Conservation (phyloP, 2,329 filamentous ascomycete genomes). For the Aureobasidium sp. region DNA sequence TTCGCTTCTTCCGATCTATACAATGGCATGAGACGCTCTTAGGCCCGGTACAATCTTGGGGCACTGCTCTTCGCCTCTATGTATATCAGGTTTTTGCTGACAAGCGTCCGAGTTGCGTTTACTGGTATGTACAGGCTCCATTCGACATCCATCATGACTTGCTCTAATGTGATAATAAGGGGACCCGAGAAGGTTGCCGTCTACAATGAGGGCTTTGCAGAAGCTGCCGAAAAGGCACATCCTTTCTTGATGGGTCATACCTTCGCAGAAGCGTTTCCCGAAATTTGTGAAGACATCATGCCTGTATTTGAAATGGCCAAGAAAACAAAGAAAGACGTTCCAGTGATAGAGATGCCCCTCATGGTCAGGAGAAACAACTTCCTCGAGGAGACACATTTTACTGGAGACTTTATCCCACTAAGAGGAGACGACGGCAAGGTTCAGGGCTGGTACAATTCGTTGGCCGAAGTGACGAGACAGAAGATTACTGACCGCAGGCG, state of each 20-base stretch:
- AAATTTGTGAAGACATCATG: slow-evolving; percentile 12
- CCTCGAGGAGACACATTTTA: slow-evolving; percentile 15
- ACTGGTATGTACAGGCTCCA: not conserved
- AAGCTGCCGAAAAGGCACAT: slow-evolving; percentile 4
- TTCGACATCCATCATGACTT: no score
- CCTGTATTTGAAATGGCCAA: slow-evolving; percentile 15
- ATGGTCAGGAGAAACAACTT: slow-evolving; percentile 14
- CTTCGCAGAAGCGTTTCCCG: slow-evolving; percentile 11
- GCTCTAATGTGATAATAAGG: not conserved
- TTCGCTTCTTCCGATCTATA: slow-evolving; percentile 32
- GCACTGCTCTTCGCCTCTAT: slow-evolving; percentile 39
- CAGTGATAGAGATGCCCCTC: slow-evolving; percentile 14
- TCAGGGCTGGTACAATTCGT: slow-evolving; percentile 15
- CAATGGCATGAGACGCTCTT: slow-evolving; percentile 43
- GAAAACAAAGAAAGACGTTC: slow-evolving; percentile 1
- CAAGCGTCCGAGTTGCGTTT: slow-evolving; percentile 30
- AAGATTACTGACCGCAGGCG: slow-evolving; percentile 15
- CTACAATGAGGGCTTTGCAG: slow-evolving; percentile 15
- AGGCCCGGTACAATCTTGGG: slow-evolving; percentile 42
- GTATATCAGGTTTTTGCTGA: slow-evolving; percentile 40
- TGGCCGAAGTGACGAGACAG: slow-evolving; percentile 15
- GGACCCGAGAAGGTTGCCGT: slow-evolving; percentile 7
- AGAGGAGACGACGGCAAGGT: slow-evolving; percentile 10
- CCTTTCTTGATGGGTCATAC: slow-evolving; percentile 12
- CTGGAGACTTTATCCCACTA: slow-evolving; percentile 15